Evolutionary conservation across 805 yeast species (phyloP).

Genomic region (Candida vartiovaarae): DNA sequence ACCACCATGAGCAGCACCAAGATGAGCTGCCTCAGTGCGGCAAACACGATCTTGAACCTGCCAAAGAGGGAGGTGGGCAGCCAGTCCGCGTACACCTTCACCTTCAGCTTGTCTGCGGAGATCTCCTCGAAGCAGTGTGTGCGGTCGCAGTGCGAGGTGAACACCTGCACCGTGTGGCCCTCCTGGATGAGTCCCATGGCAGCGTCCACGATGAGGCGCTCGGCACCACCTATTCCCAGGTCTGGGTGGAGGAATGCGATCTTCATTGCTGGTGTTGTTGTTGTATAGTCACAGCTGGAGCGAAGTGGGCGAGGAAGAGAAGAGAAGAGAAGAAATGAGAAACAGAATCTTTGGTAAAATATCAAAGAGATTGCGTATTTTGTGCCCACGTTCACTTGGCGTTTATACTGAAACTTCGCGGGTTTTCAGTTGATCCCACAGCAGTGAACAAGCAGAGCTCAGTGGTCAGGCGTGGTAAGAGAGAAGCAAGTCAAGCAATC

Average conservation of each 20-base stretch:
- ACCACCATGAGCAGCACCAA: slow-evolving; percentile 41
- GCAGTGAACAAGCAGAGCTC: no score
- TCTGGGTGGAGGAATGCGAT: slow-evolving; percentile 94
- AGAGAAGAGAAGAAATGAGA: no score
- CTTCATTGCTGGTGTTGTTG: slow-evolving; percentile 26
- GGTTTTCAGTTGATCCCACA: no score
- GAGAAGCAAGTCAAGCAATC: no score
- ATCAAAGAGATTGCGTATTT: no score
- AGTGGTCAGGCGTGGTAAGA: no score
- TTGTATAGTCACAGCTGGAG: neutral
- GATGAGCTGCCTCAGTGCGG: slow-evolving; percentile 75
- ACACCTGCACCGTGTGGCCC: slow-evolving; percentile 59
- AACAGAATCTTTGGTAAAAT: no score
- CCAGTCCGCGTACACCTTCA: slow-evolving; percentile 74
- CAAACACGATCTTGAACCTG: slow-evolving; percentile 70
- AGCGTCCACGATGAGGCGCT: slow-evolving; percentile 91
- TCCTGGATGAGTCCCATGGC: slow-evolving; percentile 76
- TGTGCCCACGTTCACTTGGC: no score
- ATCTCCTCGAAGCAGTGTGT: slow-evolving; percentile 91
- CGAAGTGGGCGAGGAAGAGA: neutral
- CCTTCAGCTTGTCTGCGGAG: slow-evolving; percentile 46
- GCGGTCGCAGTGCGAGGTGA: slow-evolving; percentile 86
- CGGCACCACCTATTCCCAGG: slow-evolving; percentile 93
- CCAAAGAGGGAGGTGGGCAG: slow-evolving; percentile 68
- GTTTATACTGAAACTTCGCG: no score